A percentile compares a stretch with the other conserved stretches of the same genome.
Conservation (phyloP, 768 basidiomycete species). For the Tylopilus plumbeoviolaceoides region DNA sequence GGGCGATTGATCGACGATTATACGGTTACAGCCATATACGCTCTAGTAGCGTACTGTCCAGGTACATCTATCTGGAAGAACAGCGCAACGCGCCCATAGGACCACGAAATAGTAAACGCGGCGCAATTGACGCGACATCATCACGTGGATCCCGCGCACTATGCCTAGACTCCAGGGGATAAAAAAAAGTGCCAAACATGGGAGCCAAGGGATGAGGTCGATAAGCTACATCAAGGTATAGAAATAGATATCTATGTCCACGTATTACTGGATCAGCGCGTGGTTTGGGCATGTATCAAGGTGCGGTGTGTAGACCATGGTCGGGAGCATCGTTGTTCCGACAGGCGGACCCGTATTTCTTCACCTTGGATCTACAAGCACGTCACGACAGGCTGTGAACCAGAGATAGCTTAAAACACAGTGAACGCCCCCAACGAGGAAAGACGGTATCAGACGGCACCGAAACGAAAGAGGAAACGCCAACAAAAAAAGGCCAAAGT, state of each 20-base stretch:
- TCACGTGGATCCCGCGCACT: not conserved
- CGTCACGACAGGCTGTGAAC: slow-evolving; percentile 1
- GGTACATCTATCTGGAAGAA: not conserved
- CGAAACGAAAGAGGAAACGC: slow-evolving; percentile 3
- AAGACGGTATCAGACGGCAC: slow-evolving; percentile 6
- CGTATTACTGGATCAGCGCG: slow-evolving; percentile 3
- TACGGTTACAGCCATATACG: not conserved
- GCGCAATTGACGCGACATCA: not conserved
- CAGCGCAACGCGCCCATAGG: not conserved
- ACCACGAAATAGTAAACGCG: not conserved
- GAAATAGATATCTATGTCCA: slow-evolving; percentile 7
- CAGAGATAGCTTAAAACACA: slow-evolving; percentile 3
- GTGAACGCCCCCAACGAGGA: not conserved
- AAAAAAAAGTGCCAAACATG: not conserved
- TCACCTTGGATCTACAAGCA: slow-evolving; percentile 2
- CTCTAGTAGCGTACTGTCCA: not conserved
- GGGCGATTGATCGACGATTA: not conserved
- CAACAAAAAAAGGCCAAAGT: not conserved
- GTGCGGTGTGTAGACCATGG: not conserved
- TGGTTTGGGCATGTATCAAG: not conserved
- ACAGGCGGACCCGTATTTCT: not conserved
- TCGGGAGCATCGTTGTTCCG: not conserved
- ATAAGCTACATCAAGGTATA: slow-evolving; percentile 16
- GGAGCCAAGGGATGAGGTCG: not conserved
- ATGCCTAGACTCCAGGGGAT: not conserved